Percentiles rank a stretch among this genome's conserved stretches.
Evolutionary conservation across 176 grass and related monocot species (phyloP).

Genomic region (Paspalum vaginatum): DNA sequence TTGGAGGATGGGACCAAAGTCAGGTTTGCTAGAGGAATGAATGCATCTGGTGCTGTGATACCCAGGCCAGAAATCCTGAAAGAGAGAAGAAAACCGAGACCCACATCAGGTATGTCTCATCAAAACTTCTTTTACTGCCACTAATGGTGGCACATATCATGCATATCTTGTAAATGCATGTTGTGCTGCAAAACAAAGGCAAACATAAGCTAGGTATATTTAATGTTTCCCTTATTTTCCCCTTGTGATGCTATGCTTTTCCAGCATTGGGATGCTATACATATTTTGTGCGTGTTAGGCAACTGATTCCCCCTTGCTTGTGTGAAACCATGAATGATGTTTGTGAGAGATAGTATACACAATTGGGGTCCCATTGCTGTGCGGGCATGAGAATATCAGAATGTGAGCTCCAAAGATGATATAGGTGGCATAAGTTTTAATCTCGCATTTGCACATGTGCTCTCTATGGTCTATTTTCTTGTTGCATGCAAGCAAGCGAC

Average conservation of each 20-base stretch:
- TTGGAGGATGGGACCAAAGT: conserved; percentile 91
- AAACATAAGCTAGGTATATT: not conserved
- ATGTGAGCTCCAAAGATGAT: not conserved
- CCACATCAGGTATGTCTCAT: conserved; percentile 61
- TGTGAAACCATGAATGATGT: too few relatives aligned
- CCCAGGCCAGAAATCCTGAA: conserved; percentile 92
- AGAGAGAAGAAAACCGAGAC: conserved; percentile 82
- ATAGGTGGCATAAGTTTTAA: not conserved
- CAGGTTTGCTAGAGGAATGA: conserved; percentile 73
- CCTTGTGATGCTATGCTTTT: not conserved
- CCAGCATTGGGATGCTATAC: not conserved
- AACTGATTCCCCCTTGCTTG: too few relatives aligned
- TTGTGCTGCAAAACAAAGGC: conserved; percentile 7
- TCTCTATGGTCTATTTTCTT: not conserved
- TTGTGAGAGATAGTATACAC: too few relatives aligned
- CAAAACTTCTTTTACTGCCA: conserved; percentile 20
- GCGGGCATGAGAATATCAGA: too few relatives aligned
- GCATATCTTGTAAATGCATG: conserved; percentile 40
- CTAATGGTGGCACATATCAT: conserved; percentile 42
- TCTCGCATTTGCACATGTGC: not conserved
- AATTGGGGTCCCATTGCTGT: too few relatives aligned
- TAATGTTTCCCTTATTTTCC: too few relatives aligned
- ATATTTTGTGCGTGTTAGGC: not conserved
- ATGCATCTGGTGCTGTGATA: conserved; percentile 78
- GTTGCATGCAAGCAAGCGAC: too few relatives aligned